phyloP scores from a whole-genome alignment of 306 rosid species.

The Bauhinia variegata region DNA sequence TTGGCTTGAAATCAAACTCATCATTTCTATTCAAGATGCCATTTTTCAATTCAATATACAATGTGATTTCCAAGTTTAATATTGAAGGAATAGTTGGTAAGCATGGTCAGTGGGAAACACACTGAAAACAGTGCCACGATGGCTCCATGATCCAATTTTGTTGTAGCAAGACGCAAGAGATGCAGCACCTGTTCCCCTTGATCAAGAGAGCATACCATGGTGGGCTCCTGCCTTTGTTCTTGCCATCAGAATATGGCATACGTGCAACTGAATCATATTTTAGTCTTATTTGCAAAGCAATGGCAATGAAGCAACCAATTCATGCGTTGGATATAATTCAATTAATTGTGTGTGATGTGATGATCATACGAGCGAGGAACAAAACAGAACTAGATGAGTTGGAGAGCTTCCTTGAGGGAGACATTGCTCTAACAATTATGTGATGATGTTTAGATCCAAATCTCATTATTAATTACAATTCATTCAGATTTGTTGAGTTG shows the following conservation, averaged over 20 bases:
- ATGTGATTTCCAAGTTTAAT: too few species aligned
- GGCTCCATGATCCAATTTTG: slow-evolving; percentile 8
- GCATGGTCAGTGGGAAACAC: slow-evolving; percentile 28
- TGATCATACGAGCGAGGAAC: slow-evolving; percentile 28
- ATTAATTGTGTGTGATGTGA: too few species aligned
- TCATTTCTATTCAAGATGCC: too few species aligned
- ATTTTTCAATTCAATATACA: too few species aligned
- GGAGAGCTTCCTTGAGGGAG: slow-evolving; percentile 33
- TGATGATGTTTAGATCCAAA: slow-evolving; percentile 39
- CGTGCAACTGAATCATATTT: background rate
- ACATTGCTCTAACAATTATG: slow-evolving; percentile 5
- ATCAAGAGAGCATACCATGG: too few species aligned
- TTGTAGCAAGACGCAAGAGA: too few species aligned
- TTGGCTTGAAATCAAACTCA: too few species aligned
- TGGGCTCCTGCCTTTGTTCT: too few species aligned
- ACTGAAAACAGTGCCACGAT: background rate
- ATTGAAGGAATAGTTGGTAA: too few species aligned
- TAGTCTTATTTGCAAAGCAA: slow-evolving; percentile 19
- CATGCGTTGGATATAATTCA: background rate
- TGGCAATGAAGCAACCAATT: background rate
- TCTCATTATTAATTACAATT: slow-evolving; percentile 22
- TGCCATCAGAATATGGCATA: too few species aligned
- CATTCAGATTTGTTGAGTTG: background rate
- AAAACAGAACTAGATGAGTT: background rate
- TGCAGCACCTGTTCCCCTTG: too few species aligned